Evolutionary conservation across 495 filamentous ascomycete genomes (phyloP).

Genomic region (Tuber umbilicatum): DNA sequence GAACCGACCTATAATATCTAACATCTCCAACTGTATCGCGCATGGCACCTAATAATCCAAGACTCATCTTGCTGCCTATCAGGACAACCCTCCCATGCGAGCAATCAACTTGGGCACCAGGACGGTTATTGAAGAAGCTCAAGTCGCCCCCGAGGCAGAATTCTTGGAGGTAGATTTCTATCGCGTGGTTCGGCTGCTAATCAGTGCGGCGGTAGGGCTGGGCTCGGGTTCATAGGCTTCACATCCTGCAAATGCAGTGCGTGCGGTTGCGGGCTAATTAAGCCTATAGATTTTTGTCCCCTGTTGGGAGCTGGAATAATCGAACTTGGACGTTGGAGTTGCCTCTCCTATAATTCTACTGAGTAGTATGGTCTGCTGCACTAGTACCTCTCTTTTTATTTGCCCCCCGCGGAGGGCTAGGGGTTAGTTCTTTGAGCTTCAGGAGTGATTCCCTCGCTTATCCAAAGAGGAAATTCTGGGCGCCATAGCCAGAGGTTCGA

Average conservation of each 20-base stretch:
- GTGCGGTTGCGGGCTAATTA: neutral
- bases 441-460: no score
- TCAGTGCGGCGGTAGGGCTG: neutral
- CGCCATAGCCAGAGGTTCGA: no score
- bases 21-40: neutral
- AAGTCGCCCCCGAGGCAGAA: neutral
- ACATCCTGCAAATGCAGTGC: neutral
- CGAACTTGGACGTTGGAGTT: no score
- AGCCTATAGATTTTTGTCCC: no score
- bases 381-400: no score
- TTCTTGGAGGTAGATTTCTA: neutral
- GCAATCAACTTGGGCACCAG: neutral
- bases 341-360: no score
- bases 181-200: neutral
- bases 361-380: no score
- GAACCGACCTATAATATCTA: neutral
- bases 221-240: neutral
- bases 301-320: no score
- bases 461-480: no score
- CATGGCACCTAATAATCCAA: neutral
- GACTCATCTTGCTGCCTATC: neutral
- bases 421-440: no score
- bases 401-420: no score
- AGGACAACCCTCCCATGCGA: neutral
- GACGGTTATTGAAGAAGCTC: neutral